These are phyloP conservation scores for Corchorus capsularis DNA, from an alignment of 345 rosid genomes.

Conservation along the genomic window DNA sequence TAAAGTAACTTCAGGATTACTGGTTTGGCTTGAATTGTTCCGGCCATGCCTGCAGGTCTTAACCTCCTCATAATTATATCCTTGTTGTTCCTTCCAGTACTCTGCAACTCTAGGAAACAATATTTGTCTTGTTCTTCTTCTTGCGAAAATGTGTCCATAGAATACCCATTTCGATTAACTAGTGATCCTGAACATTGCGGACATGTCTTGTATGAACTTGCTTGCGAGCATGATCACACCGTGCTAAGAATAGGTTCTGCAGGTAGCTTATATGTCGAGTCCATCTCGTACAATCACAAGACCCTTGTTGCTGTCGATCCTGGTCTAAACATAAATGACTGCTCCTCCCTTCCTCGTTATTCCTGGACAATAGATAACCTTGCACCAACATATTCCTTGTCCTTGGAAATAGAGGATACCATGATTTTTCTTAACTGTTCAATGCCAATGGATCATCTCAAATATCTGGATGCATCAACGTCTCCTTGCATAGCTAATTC, in stretches of 20 bases:
- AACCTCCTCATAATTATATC: background rate
- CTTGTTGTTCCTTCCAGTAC: background rate
- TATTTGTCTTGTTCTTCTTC: background rate
- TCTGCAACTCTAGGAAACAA: background rate
- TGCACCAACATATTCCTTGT: background rate
- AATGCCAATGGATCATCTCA: background rate
- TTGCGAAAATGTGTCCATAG: background rate
- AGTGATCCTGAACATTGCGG: no score
- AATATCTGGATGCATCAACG: background rate
- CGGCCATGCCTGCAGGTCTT: background rate
- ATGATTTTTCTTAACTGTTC: background rate
- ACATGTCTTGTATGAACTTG: no score
- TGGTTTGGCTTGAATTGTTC: background rate
- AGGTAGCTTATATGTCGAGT: background rate
- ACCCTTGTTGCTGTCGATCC: constrained; percentile 1
- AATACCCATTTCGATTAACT: no score
- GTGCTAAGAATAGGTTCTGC: background rate
- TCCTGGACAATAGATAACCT: background rate
- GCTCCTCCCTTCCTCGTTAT: background rate
- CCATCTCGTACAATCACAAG: background rate
- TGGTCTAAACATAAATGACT: background rate
- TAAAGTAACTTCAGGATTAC: no score
- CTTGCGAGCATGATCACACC: no score
- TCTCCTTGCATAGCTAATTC: background rate
- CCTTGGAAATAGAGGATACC: background rate